Percentiles rank a stretch among this genome's conserved stretches.
These are phyloP conservation scores for Pseudogymnoascus sp. DNA, from an alignment of 2,329 filamentous ascomycete species.

Conservation along the genomic window DNA sequence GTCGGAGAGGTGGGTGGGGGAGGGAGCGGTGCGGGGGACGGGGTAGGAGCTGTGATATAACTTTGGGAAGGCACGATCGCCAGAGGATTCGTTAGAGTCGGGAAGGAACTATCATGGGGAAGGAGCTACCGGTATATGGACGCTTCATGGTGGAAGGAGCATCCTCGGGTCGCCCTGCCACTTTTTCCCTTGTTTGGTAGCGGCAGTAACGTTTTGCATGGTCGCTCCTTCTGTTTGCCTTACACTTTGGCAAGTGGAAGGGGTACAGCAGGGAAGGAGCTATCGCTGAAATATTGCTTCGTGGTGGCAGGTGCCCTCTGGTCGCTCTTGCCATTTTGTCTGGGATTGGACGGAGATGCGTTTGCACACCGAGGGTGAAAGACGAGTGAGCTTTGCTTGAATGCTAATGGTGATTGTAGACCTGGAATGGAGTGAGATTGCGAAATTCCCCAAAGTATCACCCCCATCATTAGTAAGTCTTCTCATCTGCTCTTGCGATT, in stretches of 20 bases:
- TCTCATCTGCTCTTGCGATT: background rate
- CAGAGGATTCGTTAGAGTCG: background rate
- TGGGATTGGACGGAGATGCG: no score
- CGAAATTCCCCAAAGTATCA: conserved; percentile 17
- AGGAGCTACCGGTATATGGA: no score
- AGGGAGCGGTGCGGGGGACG: no score
- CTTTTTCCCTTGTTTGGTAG: background rate
- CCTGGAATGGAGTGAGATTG: conserved; percentile 15
- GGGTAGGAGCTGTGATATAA: background rate
- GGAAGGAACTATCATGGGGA: background rate
- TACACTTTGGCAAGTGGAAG: background rate
- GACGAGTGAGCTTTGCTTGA: conserved; percentile 12
- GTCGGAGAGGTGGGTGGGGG: background rate
- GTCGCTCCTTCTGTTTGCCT: background rate
- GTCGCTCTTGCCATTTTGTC: background rate
- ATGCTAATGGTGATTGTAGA: background rate
- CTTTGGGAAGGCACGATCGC: background rate
- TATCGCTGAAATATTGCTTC: background rate
- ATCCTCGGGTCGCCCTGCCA: no score
- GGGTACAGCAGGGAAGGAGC: background rate
- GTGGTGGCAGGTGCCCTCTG: background rate
- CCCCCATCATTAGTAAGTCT: conserved; percentile 15
- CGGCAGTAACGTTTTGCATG: background rate
- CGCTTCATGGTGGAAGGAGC: no score
- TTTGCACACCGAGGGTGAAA: background rate